Base-by-base conservation (phyloP, 139 green algal genomes). In the Chlorella vulgaris region DNA sequence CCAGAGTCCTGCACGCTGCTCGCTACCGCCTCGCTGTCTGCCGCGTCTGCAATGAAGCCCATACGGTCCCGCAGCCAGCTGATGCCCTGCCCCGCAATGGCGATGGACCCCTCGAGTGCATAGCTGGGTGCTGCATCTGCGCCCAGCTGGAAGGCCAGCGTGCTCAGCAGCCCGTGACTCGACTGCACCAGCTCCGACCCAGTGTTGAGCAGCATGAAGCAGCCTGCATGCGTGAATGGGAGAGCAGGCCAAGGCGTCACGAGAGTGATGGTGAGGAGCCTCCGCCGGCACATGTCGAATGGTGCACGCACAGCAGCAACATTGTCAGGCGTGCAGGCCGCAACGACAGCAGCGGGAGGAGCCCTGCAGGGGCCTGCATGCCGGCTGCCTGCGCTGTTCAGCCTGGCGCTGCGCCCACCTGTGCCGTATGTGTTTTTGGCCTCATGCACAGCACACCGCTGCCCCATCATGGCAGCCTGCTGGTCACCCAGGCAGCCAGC, bases 351-450 rank as follows among this genome's bases (percentile, higher is more conserved):
- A 31, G 55, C 5, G 22, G 55, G 55, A 28, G 55, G 55, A 31
- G 21, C 18, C 5, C 18, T 65, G 15, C 18, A 65, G 55, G 55
- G 55, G 15, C 15, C 18, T 65, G 55, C 13, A 10, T 55, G 47
- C 47, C 47, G 47, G 47, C 47, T 3, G 21, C 65, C 36, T 22
- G 63, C 65, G n/a, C n/a, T n/a, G n/a, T n/a, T n/a, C n/a, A n/a
- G n/a, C n/a, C n/a, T n/a, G n/a, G n/a, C n/a, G n/a, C n/a, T n/a
- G n/a, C n/a, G 31, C 75, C 0, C 61, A 77, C 79, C 96, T 0
- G 97, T 99, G 81, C 97, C 97, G 76, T 99, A 99, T 2, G 97
- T 99, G 89, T 96, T 98, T 85, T 99, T 99, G 65, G 94, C 95
- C 78, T 98, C 88, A 2, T 91, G 88, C 35, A 81, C 74, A 0